Evolutionary conservation across 371 early-diverging fungal genomes (phyloP), one percentile per base, ranked within the genome.

Genomic region (Mucor piriformis): DNA sequence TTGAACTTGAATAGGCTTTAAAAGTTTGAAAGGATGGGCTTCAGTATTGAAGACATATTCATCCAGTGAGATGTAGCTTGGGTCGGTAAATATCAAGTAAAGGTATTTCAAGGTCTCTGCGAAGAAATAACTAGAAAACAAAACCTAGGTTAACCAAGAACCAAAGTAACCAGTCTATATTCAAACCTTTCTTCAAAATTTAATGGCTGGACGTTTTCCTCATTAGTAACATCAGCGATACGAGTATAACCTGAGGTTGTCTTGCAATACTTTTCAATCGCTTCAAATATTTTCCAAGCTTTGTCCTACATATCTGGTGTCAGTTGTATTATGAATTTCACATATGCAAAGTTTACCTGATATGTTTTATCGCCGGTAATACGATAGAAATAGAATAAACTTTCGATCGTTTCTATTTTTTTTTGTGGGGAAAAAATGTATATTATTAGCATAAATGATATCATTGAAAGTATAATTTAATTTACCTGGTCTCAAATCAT

Each of bases 41-140:
- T 89, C 89, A 0, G 92, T 89, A 21, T 82, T 92, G 52, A 88
- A 77, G 5, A 92, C 82, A 43, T 82, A 93, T 54, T 93, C 77
- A 60, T 92, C 86, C 59, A 95, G 72, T 2, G 92, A 84, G 3
- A 91, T 70, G 12, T 81, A 37, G 10, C 70, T 72, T 18, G 81
- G 69, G 42, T 86, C 83, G 32, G 79, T 72, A 65, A 96, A 96
- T 34, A 93, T 82, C 67, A 95, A 70, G 69, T 93, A 96, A 20
- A 95, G 77, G 61, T 96, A 97, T 71, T 97, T 97, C 51, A 96
- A 77, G 0, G 96, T 95, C 64, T 97, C 95, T 0, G 90, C 92
- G 60, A 94, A 66, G 70, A 95, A 94, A 67, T 92, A 94, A 23
- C 89, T 90, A 24, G 0, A 44, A 3, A n/a, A n/a, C n/a, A n/a